Conservation (phyloP, 495 filamentous ascomycete species). For the Ascodesmis nigricans region DNA sequence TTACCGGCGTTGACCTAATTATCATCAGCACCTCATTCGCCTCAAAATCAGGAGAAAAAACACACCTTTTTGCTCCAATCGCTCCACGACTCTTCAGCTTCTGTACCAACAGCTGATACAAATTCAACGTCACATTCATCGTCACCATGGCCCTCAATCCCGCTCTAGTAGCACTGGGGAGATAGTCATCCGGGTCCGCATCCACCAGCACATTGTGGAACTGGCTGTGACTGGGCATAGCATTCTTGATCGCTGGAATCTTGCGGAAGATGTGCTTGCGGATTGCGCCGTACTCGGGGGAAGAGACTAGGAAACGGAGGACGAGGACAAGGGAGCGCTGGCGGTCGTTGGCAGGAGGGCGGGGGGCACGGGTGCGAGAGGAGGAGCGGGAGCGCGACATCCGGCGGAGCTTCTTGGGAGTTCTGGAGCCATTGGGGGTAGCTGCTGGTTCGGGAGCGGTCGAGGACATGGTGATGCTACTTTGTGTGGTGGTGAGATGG, state of each 20-base stretch:
- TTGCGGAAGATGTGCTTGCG: conserved; percentile 13
- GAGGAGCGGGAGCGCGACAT: no score
- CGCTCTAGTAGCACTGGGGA: conserved; percentile 17
- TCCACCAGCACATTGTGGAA: conserved; percentile 13
- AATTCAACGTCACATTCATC: conserved; percentile 8
- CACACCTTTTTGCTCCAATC: conserved; percentile 9
- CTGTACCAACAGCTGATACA: conserved; percentile 8
- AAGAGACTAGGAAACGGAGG: conserved; percentile 16
- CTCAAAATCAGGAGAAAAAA: not conserved
- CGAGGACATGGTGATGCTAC: no score
- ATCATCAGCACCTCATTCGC: conserved; percentile 6
- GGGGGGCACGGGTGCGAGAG: no score
- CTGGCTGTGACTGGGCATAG: conserved; percentile 14
- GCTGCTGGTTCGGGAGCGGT: no score
- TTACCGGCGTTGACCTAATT: conserved; percentile 24
- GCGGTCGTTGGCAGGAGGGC: no score
- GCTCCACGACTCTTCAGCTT: conserved; percentile 9
- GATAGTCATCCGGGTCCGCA: conserved; percentile 12
- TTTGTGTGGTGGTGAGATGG: no score
- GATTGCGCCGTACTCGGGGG: conserved; percentile 15
- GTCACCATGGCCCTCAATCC: conserved; percentile 19
- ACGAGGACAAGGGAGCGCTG: conserved; percentile 18
- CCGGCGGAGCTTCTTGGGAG: no score
- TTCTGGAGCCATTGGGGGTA: no score
- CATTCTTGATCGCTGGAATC: conserved; percentile 8